phyloP scores from a whole-genome alignment of 768 basidiomycete genomes.

The Leccinum obscurum region DNA sequence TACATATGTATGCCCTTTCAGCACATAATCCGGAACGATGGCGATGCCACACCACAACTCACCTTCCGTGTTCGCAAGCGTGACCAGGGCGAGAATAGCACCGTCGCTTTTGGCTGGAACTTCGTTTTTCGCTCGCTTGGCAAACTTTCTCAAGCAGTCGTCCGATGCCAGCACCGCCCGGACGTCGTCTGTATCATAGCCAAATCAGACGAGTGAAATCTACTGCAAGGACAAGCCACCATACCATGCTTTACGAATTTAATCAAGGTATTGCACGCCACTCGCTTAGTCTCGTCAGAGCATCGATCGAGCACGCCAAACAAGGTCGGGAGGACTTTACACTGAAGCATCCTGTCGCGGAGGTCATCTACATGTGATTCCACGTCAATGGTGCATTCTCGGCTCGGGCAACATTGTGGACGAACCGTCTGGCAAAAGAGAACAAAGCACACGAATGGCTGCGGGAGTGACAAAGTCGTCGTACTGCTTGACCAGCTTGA shows the following conservation, averaged over 20 bases:
- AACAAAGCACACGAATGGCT: conserved; percentile 27
- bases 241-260: conserved; percentile 20
- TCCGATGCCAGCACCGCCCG: conserved; percentile 1
- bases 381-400: conserved; percentile 1
- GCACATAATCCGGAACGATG: neutral
- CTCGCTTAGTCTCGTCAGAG: conserved; percentile 21
- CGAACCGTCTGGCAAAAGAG: conserved; percentile 24
- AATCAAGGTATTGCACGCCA: conserved; percentile 13
- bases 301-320: conserved; percentile 22
- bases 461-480: conserved; percentile 33
- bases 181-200: conserved; percentile 12
- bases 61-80: conserved; percentile 16
- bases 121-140: conserved; percentile 9
- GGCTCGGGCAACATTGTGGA: neutral
- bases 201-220: neutral
- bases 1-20: neutral
- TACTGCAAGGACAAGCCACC: neutral
- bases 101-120: conserved; percentile 15
- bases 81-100: conserved; percentile 18
- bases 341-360: conserved; percentile 17
- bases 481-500: conserved; percentile 18
- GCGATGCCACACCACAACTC: neutral
- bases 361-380: conserved; percentile 18
- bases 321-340: conserved; percentile 15
- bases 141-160: conserved; percentile 16